These are phyloP conservation scores for Penicillium manginii DNA, from an alignment of 495 filamentous ascomycete genomes.

Conservation along the genomic window DNA sequence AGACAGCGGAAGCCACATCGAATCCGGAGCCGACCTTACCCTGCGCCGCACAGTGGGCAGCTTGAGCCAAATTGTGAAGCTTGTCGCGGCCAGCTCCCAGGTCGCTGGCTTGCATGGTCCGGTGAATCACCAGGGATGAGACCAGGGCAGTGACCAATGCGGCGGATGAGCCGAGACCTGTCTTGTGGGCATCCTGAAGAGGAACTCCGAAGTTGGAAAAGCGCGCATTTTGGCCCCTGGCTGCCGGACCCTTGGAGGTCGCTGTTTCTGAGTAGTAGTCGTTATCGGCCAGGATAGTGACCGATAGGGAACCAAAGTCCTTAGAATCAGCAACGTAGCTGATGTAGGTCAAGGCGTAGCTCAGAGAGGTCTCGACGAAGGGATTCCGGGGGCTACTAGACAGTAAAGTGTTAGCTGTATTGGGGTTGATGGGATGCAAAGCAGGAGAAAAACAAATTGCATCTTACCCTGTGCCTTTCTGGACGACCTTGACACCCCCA, in stretches of 20 bases:
- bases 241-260: conserved; percentile 33
- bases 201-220: conserved; percentile 82
- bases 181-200: conserved; percentile 85
- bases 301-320: conserved; percentile 65
- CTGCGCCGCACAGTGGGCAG: conserved; percentile 92
- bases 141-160: conserved; percentile 92
- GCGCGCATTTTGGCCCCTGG: conserved; percentile 38
- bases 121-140: conserved; percentile 71
- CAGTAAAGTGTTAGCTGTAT: not conserved
- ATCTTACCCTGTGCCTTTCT: conserved; percentile 71
- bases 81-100: conserved; percentile 57
- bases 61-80: conserved; percentile 92
- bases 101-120: conserved; percentile 69
- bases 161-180: conserved; percentile 92
- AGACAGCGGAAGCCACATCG: conserved; percentile 92
- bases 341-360: conserved; percentile 84
- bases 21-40: conserved; percentile 96
- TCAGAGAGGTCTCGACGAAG: conserved; percentile 89
- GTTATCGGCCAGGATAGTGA: conserved; percentile 91
- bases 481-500: conserved; percentile 77
- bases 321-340: conserved; percentile 56
- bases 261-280: conserved; percentile 90
- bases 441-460: not conserved
- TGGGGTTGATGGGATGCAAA: not conserved
- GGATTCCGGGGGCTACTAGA: conserved; percentile 60